Conservation (phyloP, 2,329 filamentous ascomycete species). For the Xylaria sp. region DNA sequence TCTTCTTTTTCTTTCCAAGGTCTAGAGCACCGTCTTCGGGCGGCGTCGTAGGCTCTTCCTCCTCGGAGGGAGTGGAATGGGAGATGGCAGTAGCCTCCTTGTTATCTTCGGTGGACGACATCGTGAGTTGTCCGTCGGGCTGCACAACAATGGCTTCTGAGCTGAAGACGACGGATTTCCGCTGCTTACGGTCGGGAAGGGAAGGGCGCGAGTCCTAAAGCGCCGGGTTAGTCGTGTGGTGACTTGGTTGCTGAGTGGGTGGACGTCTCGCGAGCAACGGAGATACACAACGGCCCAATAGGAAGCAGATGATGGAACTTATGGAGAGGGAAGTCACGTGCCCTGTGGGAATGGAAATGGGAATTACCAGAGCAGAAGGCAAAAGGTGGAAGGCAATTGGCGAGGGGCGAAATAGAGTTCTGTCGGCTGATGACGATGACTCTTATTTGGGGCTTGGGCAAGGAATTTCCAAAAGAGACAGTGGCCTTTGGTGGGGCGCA, state of each 20-base stretch:
- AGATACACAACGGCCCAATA: conserved; percentile 11
- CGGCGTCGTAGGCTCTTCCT: conserved; percentile 50
- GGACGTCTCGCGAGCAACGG: conserved; percentile 1
- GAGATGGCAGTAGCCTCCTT: conserved; percentile 81
- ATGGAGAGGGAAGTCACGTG: conserved; percentile 28
- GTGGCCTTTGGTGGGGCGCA: conserved; percentile 39
- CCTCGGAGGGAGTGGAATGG: conserved; percentile 60
- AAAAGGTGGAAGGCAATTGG: background rate
- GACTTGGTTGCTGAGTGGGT: conserved; percentile 7
- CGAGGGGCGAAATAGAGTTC: background rate
- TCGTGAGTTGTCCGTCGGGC: conserved; percentile 85
- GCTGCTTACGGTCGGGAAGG: conserved; percentile 72
- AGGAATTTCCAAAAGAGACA: conserved; percentile 35
- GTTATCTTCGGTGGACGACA: conserved; percentile 77
- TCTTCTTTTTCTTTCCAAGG: conserved; percentile 76
- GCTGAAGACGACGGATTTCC: conserved; percentile 95
- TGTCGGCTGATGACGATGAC: conserved; percentile 35
- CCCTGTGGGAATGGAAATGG: conserved; percentile 18
- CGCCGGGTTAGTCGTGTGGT: conserved; percentile 22
- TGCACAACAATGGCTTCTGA: conserved; percentile 89
- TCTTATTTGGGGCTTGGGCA: conserved; percentile 34
- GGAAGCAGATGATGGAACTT: conserved; percentile 20
- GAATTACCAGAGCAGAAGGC: background rate
- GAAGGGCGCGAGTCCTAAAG: conserved; percentile 44
- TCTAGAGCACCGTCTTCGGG: conserved; percentile 70